These are phyloP conservation scores for Lipomyces kockii DNA, from an alignment of 805 yeast genomes.

Conservation along the genomic window DNA sequence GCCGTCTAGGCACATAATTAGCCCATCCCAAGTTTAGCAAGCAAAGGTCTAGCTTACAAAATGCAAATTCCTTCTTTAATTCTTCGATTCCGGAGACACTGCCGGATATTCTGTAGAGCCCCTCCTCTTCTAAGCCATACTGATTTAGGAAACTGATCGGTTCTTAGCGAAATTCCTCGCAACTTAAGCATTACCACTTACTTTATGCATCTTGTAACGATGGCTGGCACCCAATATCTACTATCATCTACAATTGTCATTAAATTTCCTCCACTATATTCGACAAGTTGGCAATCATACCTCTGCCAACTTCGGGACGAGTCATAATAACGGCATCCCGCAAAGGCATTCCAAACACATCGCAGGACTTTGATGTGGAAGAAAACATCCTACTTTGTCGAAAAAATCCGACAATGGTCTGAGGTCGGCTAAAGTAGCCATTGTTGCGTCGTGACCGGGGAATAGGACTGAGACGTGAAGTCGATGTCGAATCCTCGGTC, in stretches of 20 bases:
- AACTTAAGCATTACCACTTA: not conserved
- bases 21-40: conserved; percentile 1
- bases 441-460: conserved; percentile 20
- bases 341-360: conserved; percentile 37
- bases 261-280: not conserved
- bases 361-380: conserved; percentile 18
- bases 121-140: conserved; percentile 43
- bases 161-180: not conserved
- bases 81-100: conserved; percentile 37
- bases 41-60: conserved; percentile 25
- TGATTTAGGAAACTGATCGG: conserved; percentile 28
- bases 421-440: conserved; percentile 22
- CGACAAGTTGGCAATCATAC: conserved; percentile 7
- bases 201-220: conserved; percentile 34
- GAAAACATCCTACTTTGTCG: conserved; percentile 27
- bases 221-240: conserved; percentile 37
- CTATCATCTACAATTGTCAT: conserved; percentile 15
- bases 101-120: conserved; percentile 44
- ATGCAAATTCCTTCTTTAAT: conserved; percentile 36
- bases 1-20: conserved; percentile 3
- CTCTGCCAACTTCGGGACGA: conserved; percentile 22
- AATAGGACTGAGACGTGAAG: conserved; percentile 8
- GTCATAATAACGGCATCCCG: conserved; percentile 36
- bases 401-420: conserved; percentile 33
- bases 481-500: not conserved